Evolutionary conservation across 169 alveolate species (phyloP).

Genomic region (Plasmodium relictum): DNA sequence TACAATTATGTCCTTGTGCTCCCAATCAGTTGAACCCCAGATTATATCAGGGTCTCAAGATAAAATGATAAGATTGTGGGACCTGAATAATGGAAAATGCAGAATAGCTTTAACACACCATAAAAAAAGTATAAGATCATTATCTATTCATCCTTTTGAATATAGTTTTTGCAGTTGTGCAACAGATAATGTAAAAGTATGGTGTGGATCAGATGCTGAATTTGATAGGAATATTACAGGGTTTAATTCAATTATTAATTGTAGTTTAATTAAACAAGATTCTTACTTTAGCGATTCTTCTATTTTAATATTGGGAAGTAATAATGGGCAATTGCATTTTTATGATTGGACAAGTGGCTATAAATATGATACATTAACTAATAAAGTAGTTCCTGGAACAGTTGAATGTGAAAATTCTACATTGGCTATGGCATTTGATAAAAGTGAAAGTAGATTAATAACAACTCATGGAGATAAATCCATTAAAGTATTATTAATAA

Average conservation of each 20-base stretch:
- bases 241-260: conserved; percentile 94
- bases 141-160: conserved; percentile 96
- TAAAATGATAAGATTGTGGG: conserved; percentile 97
- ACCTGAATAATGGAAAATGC: conserved; percentile 96
- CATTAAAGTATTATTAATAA: conserved; percentile 91
- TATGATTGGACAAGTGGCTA: conserved; percentile 99
- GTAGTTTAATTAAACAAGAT: conserved; percentile 91
- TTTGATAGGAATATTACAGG: conserved; percentile 90
- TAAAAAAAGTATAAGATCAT: conserved; percentile 96
- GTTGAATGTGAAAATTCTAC: conserved; percentile 97
- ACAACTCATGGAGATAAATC: conserved; percentile 99
- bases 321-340: conserved; percentile 96
- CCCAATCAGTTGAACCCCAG: conserved; percentile 97
- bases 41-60: conserved; percentile 97
- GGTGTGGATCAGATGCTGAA: conserved; percentile 92
- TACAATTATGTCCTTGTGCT: conserved; percentile 92
- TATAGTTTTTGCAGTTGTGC: conserved; percentile 98
- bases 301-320: conserved; percentile 96
- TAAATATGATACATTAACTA: conserved; percentile 93
- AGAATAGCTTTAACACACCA: conserved; percentile 97
- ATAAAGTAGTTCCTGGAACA: conserved; percentile 97
- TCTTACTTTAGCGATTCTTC: conserved; percentile 91
- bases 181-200: conserved; percentile 97
- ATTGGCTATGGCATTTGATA: conserved; percentile 94
- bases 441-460: conserved; percentile 94